A percentile compares a stretch with the other conserved stretches of the same genome.
Evolutionary conservation across 164 flowering plant genomes (phyloP).

Genomic region (Chimonanthus salicifolius): DNA sequence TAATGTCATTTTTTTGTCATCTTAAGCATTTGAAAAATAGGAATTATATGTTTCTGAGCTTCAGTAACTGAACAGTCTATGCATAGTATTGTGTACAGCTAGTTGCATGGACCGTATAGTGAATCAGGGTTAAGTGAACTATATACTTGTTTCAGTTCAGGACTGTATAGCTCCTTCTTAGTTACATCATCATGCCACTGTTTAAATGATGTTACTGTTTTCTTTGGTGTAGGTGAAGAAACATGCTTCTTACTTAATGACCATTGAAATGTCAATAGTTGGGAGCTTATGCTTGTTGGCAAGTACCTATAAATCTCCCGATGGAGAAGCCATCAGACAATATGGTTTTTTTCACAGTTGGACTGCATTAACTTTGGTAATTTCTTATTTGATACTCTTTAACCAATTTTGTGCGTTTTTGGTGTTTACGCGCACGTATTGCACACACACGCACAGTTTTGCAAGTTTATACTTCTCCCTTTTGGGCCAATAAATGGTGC

Average conservation of each 20-base stretch:
- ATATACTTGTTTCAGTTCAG: too few species aligned
- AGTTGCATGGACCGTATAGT: too few species aligned
- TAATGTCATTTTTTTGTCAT: neutral
- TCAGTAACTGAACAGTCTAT: too few species aligned
- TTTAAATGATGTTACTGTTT: neutral
- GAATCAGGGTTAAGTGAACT: too few species aligned
- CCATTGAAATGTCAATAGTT: conserved; percentile 90
- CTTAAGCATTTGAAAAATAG: neutral
- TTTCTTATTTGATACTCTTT: neutral
- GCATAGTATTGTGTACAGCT: too few species aligned
- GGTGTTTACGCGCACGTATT: too few species aligned
- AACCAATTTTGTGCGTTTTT: too few species aligned
- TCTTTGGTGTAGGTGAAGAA: conserved; percentile 70
- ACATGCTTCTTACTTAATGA: conserved; percentile 88
- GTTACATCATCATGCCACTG: neutral
- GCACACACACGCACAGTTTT: too few species aligned
- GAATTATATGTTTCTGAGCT: too few species aligned
- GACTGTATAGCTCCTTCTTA: neutral
- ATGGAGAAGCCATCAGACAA: conserved; percentile 77
- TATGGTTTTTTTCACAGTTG: conserved; percentile 90
- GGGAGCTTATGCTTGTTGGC: conserved; percentile 85
- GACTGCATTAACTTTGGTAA: conserved; percentile 86
- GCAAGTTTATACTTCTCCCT: too few species aligned
- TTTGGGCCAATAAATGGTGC: too few species aligned
- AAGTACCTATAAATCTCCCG: conserved; percentile 83